Evolutionary conservation across 106 monocot species (phyloP), one percentile per base, ranked within the genome.

Genomic region (Allium fistulosum): DNA sequence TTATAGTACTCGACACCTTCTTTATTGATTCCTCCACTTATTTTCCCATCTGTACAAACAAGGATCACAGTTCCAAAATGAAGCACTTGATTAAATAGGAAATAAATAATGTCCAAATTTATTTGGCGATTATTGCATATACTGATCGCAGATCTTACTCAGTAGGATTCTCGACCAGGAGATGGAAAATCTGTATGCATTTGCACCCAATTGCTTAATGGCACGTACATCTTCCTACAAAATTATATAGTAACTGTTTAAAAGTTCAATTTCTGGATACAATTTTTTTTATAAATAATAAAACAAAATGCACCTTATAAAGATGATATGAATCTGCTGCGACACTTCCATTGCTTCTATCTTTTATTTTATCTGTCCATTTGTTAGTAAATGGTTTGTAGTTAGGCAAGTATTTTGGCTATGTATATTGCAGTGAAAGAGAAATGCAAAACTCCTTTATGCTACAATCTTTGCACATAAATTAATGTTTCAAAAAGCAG

Each of bases 121-220:
- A n/a, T n/a, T n/a, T 15, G 17, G 57, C 3, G 7, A 58, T 58
- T 58, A 58, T 5, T 58, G 17, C 17, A 37, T 37, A 37, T 37
- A 5, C 37, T 37, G 5, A 37, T 37, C 0, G 37, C 37, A 37
- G 37, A 15, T 55, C 7, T 75, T 63, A 72, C 72, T 55, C 27
- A 63, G 72, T 2, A 72, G 46, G 16, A 72, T 48, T 72, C 72
- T 72, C 9, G 72, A 18, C 72, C 72, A 72, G 17, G 72, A 72
- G 8, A 72, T 72, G 53, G 72, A 72, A 64, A 72, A 72, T 55
- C 72, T 53, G 48, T 72, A 72, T 15, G 63, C 72, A 55, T 72
- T 47, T 56, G 57, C 3, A n/a, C 62, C 62, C 3, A 64, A 8
- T 7, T 72, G 63, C 15, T 37, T 45, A 11, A 72, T 53, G 4